These are phyloP conservation scores for Trichoderma gamsii DNA, from an alignment of 495 filamentous ascomycete species.

Conservation along the genomic window DNA sequence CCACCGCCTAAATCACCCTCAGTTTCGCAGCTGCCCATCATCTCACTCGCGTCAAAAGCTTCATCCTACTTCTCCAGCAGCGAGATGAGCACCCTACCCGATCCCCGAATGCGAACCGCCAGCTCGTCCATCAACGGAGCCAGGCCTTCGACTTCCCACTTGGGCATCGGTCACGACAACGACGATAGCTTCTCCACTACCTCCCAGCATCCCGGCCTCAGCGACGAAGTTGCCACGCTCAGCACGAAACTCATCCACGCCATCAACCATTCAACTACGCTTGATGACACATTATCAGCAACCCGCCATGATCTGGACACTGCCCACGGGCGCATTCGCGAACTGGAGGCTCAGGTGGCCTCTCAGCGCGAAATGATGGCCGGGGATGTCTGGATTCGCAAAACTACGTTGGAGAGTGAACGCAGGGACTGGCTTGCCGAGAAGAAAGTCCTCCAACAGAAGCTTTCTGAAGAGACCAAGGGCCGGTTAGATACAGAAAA, in stretches of 20 bases:
- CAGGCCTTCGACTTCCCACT: neutral
- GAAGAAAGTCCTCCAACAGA: slow-evolving; percentile 33
- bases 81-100: slow-evolving; percentile 44
- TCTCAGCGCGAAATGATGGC: slow-evolving; percentile 53
- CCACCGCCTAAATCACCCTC: slow-evolving; percentile 18
- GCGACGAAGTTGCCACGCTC: slow-evolving; percentile 80
- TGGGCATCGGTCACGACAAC: slow-evolving; percentile 11
- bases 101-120: slow-evolving; percentile 39
- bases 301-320: slow-evolving; percentile 78
- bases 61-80: slow-evolving; percentile 25
- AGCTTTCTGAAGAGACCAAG: slow-evolving; percentile 58
- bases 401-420: slow-evolving; percentile 40
- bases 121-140: slow-evolving; percentile 25
- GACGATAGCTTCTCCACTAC: slow-evolving; percentile 21
- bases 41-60: slow-evolving; percentile 18
- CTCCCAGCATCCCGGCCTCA: slow-evolving; percentile 66
- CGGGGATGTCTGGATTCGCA: slow-evolving; percentile 63
- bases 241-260: slow-evolving; percentile 95
- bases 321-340: slow-evolving; percentile 59
- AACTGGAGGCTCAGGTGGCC: slow-evolving; percentile 54
- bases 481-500: slow-evolving; percentile 63
- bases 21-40: slow-evolving; percentile 16
- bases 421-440: slow-evolving; percentile 37
- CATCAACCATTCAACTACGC: slow-evolving; percentile 90
- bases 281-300: slow-evolving; percentile 80